These are phyloP conservation scores for Diutina ranongensis DNA, from an alignment of 1,139 yeast species.

Conservation along the genomic window DNA sequence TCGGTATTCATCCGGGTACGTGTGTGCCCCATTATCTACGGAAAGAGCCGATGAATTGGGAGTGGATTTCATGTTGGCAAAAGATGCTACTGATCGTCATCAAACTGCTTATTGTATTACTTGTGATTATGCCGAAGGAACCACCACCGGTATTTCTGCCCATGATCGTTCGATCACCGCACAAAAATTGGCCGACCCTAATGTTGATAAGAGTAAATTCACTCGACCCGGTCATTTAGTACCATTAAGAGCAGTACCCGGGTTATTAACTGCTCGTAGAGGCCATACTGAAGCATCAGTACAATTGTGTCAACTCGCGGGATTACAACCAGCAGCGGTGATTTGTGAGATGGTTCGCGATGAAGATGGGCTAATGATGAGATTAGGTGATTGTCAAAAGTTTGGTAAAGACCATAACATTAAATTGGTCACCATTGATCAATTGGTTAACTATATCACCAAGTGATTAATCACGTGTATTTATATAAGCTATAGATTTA, in stretches of 20 bases:
- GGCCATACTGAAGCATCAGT: slow-evolving; percentile 99
- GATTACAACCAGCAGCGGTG: slow-evolving; percentile 77
- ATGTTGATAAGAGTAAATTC: slow-evolving; percentile 36
- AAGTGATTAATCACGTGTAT: neutral
- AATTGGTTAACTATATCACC: slow-evolving; percentile 46
- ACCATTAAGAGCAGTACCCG: slow-evolving; percentile 85
- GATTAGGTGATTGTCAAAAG: slow-evolving; percentile 72
- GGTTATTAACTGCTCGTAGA: slow-evolving; percentile 67
- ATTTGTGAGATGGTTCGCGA: slow-evolving; percentile 92
- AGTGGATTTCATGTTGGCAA: slow-evolving; percentile 65
- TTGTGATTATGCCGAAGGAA: slow-evolving; percentile 72
- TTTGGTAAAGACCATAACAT: slow-evolving; percentile 56
- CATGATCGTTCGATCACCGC: slow-evolving; percentile 87
- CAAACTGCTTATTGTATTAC: slow-evolving; percentile 96
- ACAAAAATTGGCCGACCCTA: slow-evolving; percentile 47
- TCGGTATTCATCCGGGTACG: slow-evolving; percentile 81
- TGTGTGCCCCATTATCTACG: slow-evolving; percentile 80
- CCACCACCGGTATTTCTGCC: slow-evolving; percentile 97
- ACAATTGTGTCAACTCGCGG: slow-evolving; percentile 69
- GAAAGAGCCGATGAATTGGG: slow-evolving; percentile 70
- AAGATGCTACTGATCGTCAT: slow-evolving; percentile 64
- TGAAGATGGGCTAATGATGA: slow-evolving; percentile 92
- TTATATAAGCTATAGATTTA: neutral
- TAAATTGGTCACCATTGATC: slow-evolving; percentile 74
- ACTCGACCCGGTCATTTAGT: slow-evolving; percentile 89